These are phyloP conservation scores for Leptodontidium sp. DNA, from an alignment of 2,329 filamentous ascomycete genomes.

Conservation along the genomic window DNA sequence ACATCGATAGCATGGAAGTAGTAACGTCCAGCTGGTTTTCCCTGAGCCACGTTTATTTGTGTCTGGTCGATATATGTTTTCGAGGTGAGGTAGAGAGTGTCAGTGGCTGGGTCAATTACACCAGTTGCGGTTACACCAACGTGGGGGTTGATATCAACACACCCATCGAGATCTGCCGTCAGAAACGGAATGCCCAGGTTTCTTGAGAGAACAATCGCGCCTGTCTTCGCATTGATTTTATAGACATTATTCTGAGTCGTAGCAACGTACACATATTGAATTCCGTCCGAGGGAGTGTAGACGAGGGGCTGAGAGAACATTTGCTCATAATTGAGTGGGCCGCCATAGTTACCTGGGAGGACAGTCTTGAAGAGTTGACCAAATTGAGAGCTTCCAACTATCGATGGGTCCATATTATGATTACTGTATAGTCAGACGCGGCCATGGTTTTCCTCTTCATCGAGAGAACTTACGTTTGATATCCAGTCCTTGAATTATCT, in stretches of 20 bases:
- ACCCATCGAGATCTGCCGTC: slow-evolving; percentile 55
- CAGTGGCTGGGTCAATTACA: slow-evolving; percentile 58
- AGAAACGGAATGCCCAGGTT: slow-evolving; percentile 59
- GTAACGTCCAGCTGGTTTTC: slow-evolving; percentile 53
- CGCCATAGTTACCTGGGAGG: slow-evolving; percentile 61
- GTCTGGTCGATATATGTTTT: slow-evolving; percentile 57
- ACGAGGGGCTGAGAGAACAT: slow-evolving; percentile 60
- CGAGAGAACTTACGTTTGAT: slow-evolving; percentile 56
- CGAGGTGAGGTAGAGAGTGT: slow-evolving; percentile 57
- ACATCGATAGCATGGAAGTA: slow-evolving; percentile 56
- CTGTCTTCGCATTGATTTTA: slow-evolving; percentile 63
- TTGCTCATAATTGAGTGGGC: slow-evolving; percentile 53
- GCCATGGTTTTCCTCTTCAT: slow-evolving; percentile 16
- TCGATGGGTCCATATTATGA: slow-evolving; percentile 69
- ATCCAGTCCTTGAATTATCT: slow-evolving; percentile 61
- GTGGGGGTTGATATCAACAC: slow-evolving; percentile 56
- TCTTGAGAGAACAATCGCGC: slow-evolving; percentile 56
- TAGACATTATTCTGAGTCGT: slow-evolving; percentile 67
- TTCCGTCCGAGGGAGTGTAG: slow-evolving; percentile 58
- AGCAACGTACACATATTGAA: slow-evolving; percentile 63
- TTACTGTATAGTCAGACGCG: slow-evolving; percentile 48
- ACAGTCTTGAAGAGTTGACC: slow-evolving; percentile 61
- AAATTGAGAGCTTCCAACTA: slow-evolving; percentile 63
- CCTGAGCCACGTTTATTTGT: slow-evolving; percentile 48
- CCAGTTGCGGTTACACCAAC: slow-evolving; percentile 59